Base-by-base conservation (phyloP, 2,329 filamentous ascomycete genomes). In the Neonectria faginata region DNA sequence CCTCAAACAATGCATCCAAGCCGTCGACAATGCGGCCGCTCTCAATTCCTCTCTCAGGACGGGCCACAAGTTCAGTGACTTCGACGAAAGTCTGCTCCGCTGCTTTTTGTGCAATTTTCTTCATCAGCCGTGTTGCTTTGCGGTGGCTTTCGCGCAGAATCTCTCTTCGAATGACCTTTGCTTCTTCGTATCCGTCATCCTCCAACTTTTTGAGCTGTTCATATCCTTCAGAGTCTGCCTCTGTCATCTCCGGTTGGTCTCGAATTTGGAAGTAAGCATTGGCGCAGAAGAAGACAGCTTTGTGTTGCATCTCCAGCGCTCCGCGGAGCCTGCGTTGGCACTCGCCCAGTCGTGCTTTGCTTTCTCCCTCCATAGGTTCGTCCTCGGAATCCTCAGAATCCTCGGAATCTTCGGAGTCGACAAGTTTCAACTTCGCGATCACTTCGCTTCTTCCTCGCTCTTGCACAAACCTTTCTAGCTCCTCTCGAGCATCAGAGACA, bases 241-340 rank as follows among this genome's bases (percentile, higher is more conserved):
- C 75, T 0, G 90, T 93, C 70, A 90, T 80, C 1, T 86, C 83
- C 48, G 86, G 77, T 60, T 94, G 88, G 0, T 88, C 87, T 74
- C 94, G 96, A 66, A 97, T 91, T 74, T 97, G 93, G 74, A 89
- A 97, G 70, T 90, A 90, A 0, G 90, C 91, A 70, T 94, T 97
- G 14, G 91, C 93, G 27, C 90, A 90, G 74, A 97, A 97, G 79
- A 97, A 97, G 1, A 88, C 84, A 31, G 91, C 93, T 68, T 91
- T 89, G 76, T 97, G 95, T 65, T 95, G 86, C 47, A 97, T 79
- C 74, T 97, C 93, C 18, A 97, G 82, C 2, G 92, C 89, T 20
- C 84, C 85, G 10, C 93, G 89, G 22, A 97, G 82, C 47, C 89
- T 71, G 36, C 89, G 87, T 36, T 89, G 88, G 54, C 86, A 84